A percentile compares a stretch with the other conserved stretches of the same genome.
Conservation (phyloP, 768 basidiomycete species). For the Boletus bicolor region DNA sequence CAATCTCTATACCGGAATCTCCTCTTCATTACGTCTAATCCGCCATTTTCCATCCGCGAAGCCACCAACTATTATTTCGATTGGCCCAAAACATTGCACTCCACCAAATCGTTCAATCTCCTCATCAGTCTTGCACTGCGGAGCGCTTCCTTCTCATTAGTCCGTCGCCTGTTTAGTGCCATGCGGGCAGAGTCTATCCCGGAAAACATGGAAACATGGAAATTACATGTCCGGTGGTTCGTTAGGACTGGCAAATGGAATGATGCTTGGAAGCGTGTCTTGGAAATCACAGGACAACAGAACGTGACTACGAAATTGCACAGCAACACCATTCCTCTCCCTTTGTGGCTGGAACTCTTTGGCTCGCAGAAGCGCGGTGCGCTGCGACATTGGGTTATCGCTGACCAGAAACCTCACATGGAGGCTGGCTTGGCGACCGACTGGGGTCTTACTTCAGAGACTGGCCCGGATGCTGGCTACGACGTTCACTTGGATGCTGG, state of each 20-base stretch:
- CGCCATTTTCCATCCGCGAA: slow-evolving; percentile 11
- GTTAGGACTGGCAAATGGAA: slow-evolving; percentile 56
- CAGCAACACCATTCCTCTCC: slow-evolving; percentile 35
- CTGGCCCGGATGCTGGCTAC: background rate
- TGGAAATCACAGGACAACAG: slow-evolving; percentile 17
- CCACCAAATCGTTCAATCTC: slow-evolving; percentile 43
- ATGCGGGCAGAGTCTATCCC: slow-evolving; percentile 46
- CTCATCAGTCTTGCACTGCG: slow-evolving; percentile 50
- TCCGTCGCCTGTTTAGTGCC: slow-evolving; percentile 40
- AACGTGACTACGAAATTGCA: slow-evolving; percentile 1
- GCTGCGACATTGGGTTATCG: slow-evolving; percentile 19
- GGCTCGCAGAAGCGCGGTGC: slow-evolving; percentile 40
- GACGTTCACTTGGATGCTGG: background rate
- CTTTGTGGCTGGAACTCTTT: slow-evolving; percentile 64
- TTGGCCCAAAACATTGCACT: slow-evolving; percentile 30
- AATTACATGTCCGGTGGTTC: slow-evolving; percentile 54
- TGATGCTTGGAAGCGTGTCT: slow-evolving; percentile 50
- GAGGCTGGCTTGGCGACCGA: background rate
- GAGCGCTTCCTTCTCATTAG: slow-evolving; percentile 46
- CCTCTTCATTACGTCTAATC: slow-evolving; percentile 22
- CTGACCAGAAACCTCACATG: background rate
- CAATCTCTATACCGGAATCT: slow-evolving; percentile 35
- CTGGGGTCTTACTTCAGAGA: background rate
- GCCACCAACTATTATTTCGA: slow-evolving; percentile 27
- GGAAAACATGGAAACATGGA: slow-evolving; percentile 52